Conservation (phyloP, 2,329 filamentous ascomycete species). For the Knoxdaviesia capensis region DNA sequence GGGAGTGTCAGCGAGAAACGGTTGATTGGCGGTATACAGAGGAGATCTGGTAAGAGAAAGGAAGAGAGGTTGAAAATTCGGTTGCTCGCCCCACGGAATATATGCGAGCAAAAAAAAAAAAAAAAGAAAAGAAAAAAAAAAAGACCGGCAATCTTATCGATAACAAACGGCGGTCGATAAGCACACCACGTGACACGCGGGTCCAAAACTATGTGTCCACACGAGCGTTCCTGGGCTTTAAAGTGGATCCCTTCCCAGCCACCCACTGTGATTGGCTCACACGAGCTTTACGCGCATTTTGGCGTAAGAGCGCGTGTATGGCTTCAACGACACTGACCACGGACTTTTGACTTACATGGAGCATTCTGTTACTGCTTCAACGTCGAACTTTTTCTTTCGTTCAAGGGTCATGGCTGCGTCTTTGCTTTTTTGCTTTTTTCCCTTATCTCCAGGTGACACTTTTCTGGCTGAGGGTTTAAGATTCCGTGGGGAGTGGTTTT, state of each 20-base stretch:
- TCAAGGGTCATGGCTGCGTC: too few species aligned
- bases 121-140: not conserved
- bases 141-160: constrained; percentile 1
- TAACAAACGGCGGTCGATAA: not conserved
- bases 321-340: not conserved
- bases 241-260: too few species aligned
- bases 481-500: too few species aligned
- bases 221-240: not conserved
- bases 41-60: not conserved
- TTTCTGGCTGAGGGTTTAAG: too few species aligned
- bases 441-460: too few species aligned
- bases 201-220: not conserved
- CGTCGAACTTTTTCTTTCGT: too few species aligned
- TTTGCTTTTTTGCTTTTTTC: too few species aligned
- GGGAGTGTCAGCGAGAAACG: not conserved
- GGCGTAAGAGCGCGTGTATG: not conserved
- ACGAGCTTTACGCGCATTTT: not conserved
- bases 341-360: too few species aligned
- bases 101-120: not conserved
- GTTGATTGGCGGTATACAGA: not conserved
- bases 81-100: not conserved
- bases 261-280: not conserved
- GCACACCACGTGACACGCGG: too few species aligned
- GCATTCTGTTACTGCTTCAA: too few species aligned
- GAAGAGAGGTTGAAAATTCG: not conserved